phyloP scores from a whole-genome alignment of 2,329 filamentous ascomycete genomes.

The Verticillium longisporum region DNA sequence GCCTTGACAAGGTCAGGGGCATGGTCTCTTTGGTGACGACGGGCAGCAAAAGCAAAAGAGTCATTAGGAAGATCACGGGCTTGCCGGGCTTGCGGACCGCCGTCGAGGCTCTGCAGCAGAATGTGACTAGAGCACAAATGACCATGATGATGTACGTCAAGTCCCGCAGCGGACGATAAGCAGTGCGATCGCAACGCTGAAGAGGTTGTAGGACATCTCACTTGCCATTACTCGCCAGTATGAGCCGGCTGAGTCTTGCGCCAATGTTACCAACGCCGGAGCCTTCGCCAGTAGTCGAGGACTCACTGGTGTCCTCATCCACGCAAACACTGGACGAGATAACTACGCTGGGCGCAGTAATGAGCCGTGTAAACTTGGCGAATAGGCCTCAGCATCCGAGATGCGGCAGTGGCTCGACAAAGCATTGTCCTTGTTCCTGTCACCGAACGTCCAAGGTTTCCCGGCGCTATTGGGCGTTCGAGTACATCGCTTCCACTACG shows the following conservation, averaged over 20 bases:
- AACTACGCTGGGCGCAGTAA: no score
- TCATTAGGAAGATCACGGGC: not conserved
- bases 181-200: not conserved
- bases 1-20: not conserved
- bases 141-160: no score
- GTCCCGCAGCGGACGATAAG: no score
- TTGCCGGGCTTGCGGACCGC: not conserved
- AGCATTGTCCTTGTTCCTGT: not conserved
- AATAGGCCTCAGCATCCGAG: no score
- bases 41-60: not conserved
- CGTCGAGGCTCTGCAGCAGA: no score
- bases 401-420: not conserved
- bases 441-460: not conserved
- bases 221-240: not conserved
- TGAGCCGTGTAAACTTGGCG: no score
- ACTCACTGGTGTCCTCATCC: no score
- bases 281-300: no score
- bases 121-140: no score
- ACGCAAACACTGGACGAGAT: no score
- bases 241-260: no score
- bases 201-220: not conserved
- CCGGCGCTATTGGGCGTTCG: slow-evolving; percentile 4
- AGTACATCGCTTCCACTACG: not conserved
- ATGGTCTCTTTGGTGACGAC: not conserved
- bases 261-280: no score